Evolutionary conservation across 2,329 filamentous ascomycete genomes (phyloP), one percentile per base, ranked within the genome.

Genomic region (Rhinocladiella similis): DNA sequence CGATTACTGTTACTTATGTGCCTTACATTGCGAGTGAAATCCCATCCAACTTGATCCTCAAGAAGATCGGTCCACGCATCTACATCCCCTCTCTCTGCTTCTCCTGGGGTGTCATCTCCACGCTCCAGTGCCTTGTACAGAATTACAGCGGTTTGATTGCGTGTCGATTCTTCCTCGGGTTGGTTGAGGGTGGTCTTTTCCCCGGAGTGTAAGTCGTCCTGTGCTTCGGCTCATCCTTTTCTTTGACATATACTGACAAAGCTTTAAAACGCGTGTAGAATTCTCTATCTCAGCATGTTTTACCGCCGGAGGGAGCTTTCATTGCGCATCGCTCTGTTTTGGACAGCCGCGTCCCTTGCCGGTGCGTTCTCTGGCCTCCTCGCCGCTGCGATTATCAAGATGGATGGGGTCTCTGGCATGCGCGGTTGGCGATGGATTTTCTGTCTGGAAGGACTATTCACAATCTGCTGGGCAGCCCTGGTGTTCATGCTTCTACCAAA

Each of bases 301-400:
- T 78, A 78, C 47, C 69, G 70, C 3, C 67, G 74, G 1, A 69
- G 72, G 35, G 71, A 75, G 46, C 67, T 70, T 1, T 76, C 78
- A 49, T 67, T 67, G 49, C 69, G 77, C n/a, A 70, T 73, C 42
- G 73, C 75, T 3, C 63, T 78, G 1, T 74, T 77, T 66, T 79
- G 97, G 78, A 86, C 83, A 66, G 89, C 79, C 5, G 82, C 83
- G 1, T 82, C 80, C 1, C 74, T 84, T 1, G 82, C 83, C 3
- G 83, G 83, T 46, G 83, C 83, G 1, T 85, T 86, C 57, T 83
- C 83, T 47, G 83, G 83, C 13, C 73, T 86, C 9, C 72, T 86
- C n/a, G 83, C 83, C 2, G 78, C 78, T 36, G 83, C 76, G n/a
- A 80, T 86, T 50, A 77, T 81, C 36, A 79, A 83, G 66, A 83